A percentile compares a stretch with the other conserved stretches of the same genome.
Conservation (phyloP, 2,329 filamentous ascomycete genomes). For the Colletotrichum cereale region DNA sequence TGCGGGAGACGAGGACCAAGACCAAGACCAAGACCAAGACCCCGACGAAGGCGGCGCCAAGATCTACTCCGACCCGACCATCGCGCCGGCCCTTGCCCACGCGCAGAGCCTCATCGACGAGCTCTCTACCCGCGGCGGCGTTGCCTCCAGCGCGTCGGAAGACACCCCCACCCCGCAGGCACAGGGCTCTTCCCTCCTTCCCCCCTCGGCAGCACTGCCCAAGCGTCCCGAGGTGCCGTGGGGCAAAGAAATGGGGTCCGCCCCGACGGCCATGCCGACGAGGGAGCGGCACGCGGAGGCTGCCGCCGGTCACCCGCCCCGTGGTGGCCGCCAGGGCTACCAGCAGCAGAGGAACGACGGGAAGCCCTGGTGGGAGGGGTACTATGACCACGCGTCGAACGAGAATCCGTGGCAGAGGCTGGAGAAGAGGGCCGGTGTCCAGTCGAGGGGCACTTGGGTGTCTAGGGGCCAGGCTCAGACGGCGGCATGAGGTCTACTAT, state of each 20-base stretch:
- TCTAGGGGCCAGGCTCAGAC: slow-evolving; percentile 11
- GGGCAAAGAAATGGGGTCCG: slow-evolving; percentile 29
- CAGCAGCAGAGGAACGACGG: slow-evolving; percentile 23
- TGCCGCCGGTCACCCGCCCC: not conserved
- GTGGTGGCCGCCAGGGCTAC: not conserved
- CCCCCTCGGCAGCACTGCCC: slow-evolving; percentile 26
- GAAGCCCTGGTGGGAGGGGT: slow-evolving; percentile 71
- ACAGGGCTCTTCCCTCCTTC: slow-evolving; percentile 17
- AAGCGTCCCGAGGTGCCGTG: slow-evolving; percentile 33
- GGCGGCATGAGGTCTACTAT: not conserved
- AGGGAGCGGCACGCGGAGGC: slow-evolving; percentile 9
- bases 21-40: slow-evolving; percentile 17
- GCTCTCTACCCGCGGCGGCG: slow-evolving; percentile 11
- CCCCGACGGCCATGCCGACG: slow-evolving; percentile 19
- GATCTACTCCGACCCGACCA: slow-evolving; percentile 18
- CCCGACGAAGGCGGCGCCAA: slow-evolving; percentile 26
- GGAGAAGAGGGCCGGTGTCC: slow-evolving; percentile 61
- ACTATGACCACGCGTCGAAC: slow-evolving; percentile 77
- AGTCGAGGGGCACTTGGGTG: slow-evolving; percentile 61
- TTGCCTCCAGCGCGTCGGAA: not conserved
- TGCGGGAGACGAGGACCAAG: slow-evolving; percentile 8
- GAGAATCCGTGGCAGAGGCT: slow-evolving; percentile 78
- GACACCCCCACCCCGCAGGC: not conserved
- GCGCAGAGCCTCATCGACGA: slow-evolving; percentile 39
- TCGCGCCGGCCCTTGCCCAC: slow-evolving; percentile 39